These are phyloP conservation scores for Erysimum cheiri DNA, from an alignment of 441 rosid genomes.

Conservation along the genomic window DNA sequence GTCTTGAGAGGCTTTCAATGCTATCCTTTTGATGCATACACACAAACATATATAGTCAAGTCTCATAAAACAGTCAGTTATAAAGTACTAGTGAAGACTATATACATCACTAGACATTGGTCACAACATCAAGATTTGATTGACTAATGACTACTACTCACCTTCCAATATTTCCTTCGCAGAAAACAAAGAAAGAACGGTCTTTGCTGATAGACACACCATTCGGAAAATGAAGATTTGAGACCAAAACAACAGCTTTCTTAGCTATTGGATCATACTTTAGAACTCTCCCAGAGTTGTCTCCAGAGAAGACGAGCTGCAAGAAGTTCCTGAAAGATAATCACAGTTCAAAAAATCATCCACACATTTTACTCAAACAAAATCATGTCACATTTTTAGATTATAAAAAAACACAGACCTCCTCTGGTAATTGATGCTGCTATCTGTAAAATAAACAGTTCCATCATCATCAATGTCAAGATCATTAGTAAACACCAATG, in stretches of 20 bases:
- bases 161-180: slow-evolving; percentile 74
- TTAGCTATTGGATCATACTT: slow-evolving; percentile 71
- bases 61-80: background rate
- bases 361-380: background rate
- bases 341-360: slow-evolving; percentile 1
- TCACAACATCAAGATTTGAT: slow-evolving; percentile 1
- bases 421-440: slow-evolving; percentile 76
- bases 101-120: background rate
- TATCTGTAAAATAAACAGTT: slow-evolving; percentile 86
- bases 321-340: slow-evolving; percentile 71
- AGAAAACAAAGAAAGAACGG: slow-evolving; percentile 72
- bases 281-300: slow-evolving; percentile 70
- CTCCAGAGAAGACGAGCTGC: slow-evolving; percentile 79
- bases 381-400: background rate
- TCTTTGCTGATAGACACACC: slow-evolving; percentile 89
- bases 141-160: slow-evolving; percentile 37
- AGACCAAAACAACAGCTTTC: slow-evolving; percentile 65
- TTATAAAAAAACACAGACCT: slow-evolving; percentile 48
- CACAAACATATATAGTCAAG: background rate
- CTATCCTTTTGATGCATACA: background rate
- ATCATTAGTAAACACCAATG: slow-evolving; percentile 78
- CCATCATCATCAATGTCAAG: slow-evolving; percentile 89
- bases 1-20: background rate
- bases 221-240: slow-evolving; percentile 80
- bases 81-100: slow-evolving; percentile 2